These are phyloP conservation scores for Lepidium sativum DNA, from an alignment of 345 rosid species.

Conservation along the genomic window DNA sequence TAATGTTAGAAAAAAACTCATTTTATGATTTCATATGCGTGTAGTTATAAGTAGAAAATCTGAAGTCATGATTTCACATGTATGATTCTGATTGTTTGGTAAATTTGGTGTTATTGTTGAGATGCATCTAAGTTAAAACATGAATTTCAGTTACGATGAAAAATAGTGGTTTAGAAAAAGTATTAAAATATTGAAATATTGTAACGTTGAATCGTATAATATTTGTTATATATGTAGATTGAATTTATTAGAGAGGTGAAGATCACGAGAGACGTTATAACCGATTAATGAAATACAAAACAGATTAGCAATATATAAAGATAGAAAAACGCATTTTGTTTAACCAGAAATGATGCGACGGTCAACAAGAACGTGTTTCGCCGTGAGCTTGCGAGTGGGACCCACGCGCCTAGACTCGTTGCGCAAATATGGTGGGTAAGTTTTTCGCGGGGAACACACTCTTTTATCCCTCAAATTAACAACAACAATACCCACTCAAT, in stretches of 20 bases:
- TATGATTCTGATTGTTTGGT: no score
- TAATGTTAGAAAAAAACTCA: no score
- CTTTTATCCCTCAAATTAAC: no score
- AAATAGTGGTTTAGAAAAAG: background rate
- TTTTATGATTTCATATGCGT: no score
- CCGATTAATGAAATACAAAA: background rate
- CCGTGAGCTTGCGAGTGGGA: constrained; percentile 16
- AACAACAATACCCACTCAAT: no score
- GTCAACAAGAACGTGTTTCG: constrained; percentile 5
- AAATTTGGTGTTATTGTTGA: no score
- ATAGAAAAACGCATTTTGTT: background rate
- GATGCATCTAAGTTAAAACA: background rate
- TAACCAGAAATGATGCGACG: background rate
- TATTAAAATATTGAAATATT: background rate
- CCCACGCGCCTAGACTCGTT: constrained; percentile 22
- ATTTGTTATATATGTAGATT: background rate
- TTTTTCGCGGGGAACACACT: constrained; percentile 16
- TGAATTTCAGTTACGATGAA: background rate
- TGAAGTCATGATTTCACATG: constrained; percentile 1
- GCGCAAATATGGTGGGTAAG: constrained; percentile 26
- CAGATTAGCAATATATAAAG: background rate
- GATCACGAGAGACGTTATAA: constrained; percentile 5
- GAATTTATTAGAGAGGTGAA: background rate
- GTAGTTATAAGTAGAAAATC: background rate
- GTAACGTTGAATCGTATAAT: background rate